A percentile compares a stretch with the other conserved stretches of the same genome.
Evolutionary conservation across 371 early-diverging fungal genomes (phyloP).

Genomic region (Rhizopus delemar): DNA sequence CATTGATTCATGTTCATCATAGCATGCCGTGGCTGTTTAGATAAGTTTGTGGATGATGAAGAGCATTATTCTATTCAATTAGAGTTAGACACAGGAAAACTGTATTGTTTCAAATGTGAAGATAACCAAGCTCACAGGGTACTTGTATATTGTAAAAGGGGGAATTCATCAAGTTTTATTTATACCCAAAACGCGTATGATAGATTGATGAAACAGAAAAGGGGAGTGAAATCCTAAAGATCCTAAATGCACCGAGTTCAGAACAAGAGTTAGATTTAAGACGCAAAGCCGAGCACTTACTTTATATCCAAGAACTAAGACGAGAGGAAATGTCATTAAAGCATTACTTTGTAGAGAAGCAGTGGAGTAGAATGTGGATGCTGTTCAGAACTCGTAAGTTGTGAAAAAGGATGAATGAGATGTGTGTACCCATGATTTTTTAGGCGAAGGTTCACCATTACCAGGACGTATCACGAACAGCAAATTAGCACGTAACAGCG

Average conservation of each 20-base stretch:
- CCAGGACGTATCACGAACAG: constrained; percentile 40
- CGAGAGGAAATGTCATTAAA: constrained; percentile 45
- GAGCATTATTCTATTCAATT: constrained; percentile 33
- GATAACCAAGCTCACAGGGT: constrained; percentile 16
- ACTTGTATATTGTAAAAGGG: not conserved
- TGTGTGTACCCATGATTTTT: not conserved
- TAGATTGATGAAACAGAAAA: not conserved
- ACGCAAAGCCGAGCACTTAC: constrained; percentile 44
- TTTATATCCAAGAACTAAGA: constrained; percentile 48
- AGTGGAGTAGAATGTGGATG: constrained; percentile 52
- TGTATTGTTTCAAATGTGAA: constrained; percentile 35
- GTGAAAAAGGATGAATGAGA: no score
- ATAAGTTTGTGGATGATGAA: constrained; percentile 3
- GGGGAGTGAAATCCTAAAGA: not conserved
- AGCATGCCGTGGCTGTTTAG: constrained; percentile 33
- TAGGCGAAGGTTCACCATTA: constrained; percentile 46
- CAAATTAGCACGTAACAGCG: constrained; percentile 39
- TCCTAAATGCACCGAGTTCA: constrained; percentile 22
- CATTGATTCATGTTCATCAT: not conserved
- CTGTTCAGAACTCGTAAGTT: constrained; percentile 49
- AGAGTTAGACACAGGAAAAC: constrained; percentile 22
- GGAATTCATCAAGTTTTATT: no score
- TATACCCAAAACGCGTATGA: no score
- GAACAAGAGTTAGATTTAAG: constrained; percentile 37
- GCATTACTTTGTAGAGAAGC: constrained; percentile 44